Evolutionary conservation across 2,329 filamentous ascomycete genomes (phyloP).

Genomic region (Diaporthe sp.): DNA sequence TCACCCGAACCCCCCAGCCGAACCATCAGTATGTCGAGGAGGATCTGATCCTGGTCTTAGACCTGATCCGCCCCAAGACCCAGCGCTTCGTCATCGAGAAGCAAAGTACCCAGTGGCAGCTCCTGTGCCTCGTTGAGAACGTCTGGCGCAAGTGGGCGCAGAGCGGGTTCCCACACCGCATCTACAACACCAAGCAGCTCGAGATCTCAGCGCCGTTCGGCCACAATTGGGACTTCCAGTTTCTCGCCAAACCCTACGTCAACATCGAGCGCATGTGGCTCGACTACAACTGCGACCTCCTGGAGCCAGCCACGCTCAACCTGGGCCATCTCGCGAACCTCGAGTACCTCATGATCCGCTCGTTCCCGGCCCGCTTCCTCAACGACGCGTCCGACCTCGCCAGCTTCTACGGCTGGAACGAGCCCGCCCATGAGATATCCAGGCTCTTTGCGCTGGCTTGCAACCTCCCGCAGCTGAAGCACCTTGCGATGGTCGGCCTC

Average conservation of each 20-base stretch:
- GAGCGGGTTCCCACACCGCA: slow-evolving; percentile 3
- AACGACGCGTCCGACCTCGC: neutral
- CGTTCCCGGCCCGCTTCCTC: neutral
- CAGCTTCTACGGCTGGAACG: slow-evolving; percentile 5
- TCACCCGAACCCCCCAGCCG: slow-evolving; percentile 27
- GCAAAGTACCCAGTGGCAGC: slow-evolving; percentile 1
- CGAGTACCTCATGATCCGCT: slow-evolving; percentile 31
- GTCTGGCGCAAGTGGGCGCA: slow-evolving; percentile 14
- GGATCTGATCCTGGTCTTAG: slow-evolving; percentile 25
- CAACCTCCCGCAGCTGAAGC: slow-evolving; percentile 27
- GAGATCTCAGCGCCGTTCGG: slow-evolving; percentile 27
- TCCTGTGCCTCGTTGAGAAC: slow-evolving; percentile 10
- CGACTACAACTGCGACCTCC: slow-evolving; percentile 23
- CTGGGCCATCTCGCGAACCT: slow-evolving; percentile 18
- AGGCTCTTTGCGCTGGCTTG: slow-evolving; percentile 17
- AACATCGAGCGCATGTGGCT: slow-evolving; percentile 32
- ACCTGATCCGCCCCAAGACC: slow-evolving; percentile 7
- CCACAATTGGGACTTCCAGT: slow-evolving; percentile 30
- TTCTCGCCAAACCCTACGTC: slow-evolving; percentile 28
- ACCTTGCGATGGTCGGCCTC: slow-evolving; percentile 29
- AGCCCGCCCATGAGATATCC: neutral
- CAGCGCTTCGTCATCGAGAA: slow-evolving; percentile 32
- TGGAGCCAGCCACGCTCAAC: slow-evolving; percentile 11
- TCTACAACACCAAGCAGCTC: slow-evolving; percentile 30
- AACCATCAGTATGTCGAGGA: slow-evolving; percentile 13